phyloP scores from a whole-genome alignment of 176 grass and related monocot genomes.

The Alloteropsis semialata region DNA sequence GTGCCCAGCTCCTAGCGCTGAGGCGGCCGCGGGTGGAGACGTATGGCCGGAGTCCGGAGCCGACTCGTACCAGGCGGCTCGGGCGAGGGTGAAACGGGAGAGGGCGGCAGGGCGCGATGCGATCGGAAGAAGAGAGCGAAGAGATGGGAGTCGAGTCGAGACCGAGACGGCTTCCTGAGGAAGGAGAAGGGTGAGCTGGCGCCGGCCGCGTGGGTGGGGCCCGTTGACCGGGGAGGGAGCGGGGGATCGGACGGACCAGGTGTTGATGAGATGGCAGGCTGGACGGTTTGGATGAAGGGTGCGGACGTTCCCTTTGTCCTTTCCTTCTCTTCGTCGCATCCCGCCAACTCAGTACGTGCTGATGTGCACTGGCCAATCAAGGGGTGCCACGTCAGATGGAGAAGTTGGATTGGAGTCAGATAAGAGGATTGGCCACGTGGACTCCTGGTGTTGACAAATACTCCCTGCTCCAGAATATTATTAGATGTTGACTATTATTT shows the following conservation, averaged over 20 bases:
- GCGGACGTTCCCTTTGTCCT: background rate
- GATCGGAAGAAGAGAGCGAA: background rate
- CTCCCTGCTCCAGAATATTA: too few species aligned
- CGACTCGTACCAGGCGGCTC: background rate
- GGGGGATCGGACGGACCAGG: background rate
- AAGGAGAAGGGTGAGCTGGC: constrained; percentile 4
- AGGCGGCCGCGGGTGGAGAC: background rate
- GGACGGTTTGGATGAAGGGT: background rate
- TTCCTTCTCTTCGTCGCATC: background rate
- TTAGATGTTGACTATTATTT: too few species aligned
- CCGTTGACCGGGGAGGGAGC: background rate
- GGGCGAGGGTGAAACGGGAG: background rate
- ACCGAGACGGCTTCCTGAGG: background rate
- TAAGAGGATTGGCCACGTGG: background rate
- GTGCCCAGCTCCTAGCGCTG: background rate
- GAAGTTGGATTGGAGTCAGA: background rate
- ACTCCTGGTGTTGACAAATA: too few species aligned
- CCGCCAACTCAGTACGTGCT: background rate
- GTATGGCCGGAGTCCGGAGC: background rate
- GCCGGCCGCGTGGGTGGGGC: background rate
- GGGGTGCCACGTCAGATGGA: background rate
- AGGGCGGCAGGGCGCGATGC: background rate
- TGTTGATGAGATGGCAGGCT: background rate
- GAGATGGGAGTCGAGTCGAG: background rate
- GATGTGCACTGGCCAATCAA: background rate